phyloP scores from a whole-genome alignment of 2,329 filamentous ascomycete species.

The Pseudogymnoascus sp. region DNA sequence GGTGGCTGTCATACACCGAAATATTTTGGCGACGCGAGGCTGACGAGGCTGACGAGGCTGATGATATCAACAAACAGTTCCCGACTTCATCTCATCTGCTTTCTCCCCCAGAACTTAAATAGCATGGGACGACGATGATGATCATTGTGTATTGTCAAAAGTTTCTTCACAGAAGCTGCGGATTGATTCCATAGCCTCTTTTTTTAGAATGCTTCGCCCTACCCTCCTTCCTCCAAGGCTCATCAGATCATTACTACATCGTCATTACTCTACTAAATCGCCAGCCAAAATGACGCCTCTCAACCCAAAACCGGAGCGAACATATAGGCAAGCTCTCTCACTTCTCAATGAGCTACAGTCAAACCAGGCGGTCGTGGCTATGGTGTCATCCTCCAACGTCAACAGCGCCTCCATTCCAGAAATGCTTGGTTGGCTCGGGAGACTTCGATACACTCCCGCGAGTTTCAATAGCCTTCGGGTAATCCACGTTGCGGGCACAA shows the following conservation, averaged over 20 bases:
- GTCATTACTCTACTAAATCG: background rate
- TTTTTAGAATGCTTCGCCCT: background rate
- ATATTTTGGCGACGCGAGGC: background rate
- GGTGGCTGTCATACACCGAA: background rate
- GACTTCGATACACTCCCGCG: constrained; percentile 23
- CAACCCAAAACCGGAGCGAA: background rate
- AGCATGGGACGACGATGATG: background rate
- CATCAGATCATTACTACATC: background rate
- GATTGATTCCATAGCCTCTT: background rate
- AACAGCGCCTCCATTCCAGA: constrained; percentile 26
- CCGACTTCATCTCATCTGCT: background rate
- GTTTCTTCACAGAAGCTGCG: background rate
- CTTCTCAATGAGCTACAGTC: background rate
- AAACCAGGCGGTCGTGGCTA: background rate
- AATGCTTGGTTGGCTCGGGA: constrained; percentile 24
- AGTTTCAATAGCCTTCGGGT: constrained; percentile 56
- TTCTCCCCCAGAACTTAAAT: no score
- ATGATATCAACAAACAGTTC: background rate
- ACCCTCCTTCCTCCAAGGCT: background rate
- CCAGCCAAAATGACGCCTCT: background rate
- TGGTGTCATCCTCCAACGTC: background rate
- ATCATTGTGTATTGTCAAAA: background rate
- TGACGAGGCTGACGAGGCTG: background rate
- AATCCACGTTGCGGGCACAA: constrained; percentile 66
- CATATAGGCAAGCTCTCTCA: background rate